These are phyloP conservation scores for Fragaria iinumae DNA, from an alignment of 306 rosid genomes.

Conservation along the genomic window DNA sequence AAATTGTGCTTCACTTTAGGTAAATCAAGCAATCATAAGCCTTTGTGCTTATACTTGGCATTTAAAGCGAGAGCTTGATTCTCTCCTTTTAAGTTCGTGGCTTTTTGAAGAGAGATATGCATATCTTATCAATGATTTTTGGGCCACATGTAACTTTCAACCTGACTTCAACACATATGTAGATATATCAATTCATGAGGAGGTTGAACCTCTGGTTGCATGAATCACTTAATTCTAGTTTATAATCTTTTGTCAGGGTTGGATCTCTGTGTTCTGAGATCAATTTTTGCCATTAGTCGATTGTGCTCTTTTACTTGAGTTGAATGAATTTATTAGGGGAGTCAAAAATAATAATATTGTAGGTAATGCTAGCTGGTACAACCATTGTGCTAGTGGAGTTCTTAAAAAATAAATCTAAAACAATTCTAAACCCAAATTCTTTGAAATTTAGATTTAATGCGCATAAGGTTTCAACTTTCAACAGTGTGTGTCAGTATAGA, in stretches of 20 bases:
- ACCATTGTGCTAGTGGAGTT: neutral
- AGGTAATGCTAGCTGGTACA: neutral
- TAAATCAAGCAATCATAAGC: neutral
- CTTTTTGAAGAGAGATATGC: conserved; percentile 8
- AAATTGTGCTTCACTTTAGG: neutral
- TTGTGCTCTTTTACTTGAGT: no score
- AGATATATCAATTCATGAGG: no score
- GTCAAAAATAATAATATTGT: neutral
- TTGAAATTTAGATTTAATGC: neutral
- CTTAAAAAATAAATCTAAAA: neutral
- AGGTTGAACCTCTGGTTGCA: no score
- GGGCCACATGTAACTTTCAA: no score
- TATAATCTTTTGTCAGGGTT: no score
- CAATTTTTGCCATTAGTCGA: no score
- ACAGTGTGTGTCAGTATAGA: no score
- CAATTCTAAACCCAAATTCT: neutral
- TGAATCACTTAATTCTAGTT: no score
- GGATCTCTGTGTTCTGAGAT: no score
- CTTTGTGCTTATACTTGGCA: conserved; percentile 7
- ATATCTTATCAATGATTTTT: neutral
- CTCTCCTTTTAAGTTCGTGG: neutral
- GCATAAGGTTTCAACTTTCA: no score
- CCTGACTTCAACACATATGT: no score
- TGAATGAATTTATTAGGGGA: neutral
- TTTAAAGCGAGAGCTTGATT: conserved; percentile 2